A percentile compares a stretch with the other conserved stretches of the same genome.
Conservation (phyloP, 1,284 basidiomycete species). For the Mycena citricolor region DNA sequence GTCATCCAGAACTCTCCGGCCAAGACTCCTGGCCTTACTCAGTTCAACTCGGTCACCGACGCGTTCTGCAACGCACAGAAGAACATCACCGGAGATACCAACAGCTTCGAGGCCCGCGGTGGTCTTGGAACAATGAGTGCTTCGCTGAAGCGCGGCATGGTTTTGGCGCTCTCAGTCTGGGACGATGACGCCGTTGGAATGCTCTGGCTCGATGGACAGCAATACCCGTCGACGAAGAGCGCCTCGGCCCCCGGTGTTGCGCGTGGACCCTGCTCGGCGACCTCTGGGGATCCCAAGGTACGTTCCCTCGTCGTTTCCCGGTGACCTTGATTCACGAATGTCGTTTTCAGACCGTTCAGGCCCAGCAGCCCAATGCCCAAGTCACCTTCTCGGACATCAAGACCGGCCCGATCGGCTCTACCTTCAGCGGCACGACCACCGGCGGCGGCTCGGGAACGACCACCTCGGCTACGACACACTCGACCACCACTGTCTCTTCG, state of each 20-base stretch:
- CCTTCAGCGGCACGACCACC: slow-evolving; percentile 27
- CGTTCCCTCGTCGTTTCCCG: background rate
- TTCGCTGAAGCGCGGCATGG: slow-evolving; percentile 41
- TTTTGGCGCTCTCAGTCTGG: slow-evolving; percentile 51
- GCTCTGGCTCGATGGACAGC: slow-evolving; percentile 47
- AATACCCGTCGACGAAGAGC: slow-evolving; percentile 36
- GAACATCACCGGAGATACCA: slow-evolving; percentile 42
- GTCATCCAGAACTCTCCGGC: slow-evolving; percentile 52
- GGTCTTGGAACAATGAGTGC: slow-evolving; percentile 39
- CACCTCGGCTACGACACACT: too few species aligned
- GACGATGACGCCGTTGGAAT: slow-evolving; percentile 53
- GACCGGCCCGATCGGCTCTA: slow-evolving; percentile 50
- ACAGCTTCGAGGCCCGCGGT: slow-evolving; percentile 46
- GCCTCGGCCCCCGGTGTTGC: slow-evolving; percentile 39
- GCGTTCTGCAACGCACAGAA: slow-evolving; percentile 44
- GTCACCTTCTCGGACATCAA: slow-evolving; percentile 60
- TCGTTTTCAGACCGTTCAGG: slow-evolving; percentile 40
- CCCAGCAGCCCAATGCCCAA: slow-evolving; percentile 36
- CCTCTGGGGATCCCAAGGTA: slow-evolving; percentile 44
- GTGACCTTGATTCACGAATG: background rate
- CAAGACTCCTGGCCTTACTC: slow-evolving; percentile 41
- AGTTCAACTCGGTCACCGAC: slow-evolving; percentile 42
- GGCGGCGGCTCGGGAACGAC: background rate
- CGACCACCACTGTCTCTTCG: too few species aligned
- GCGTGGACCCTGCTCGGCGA: slow-evolving; percentile 51